Percentiles rank a stretch among this genome's conserved stretches.
Conservation (phyloP, 1,284 basidiomycete species). For the Cutaneotrichosporon dermatis region DNA sequence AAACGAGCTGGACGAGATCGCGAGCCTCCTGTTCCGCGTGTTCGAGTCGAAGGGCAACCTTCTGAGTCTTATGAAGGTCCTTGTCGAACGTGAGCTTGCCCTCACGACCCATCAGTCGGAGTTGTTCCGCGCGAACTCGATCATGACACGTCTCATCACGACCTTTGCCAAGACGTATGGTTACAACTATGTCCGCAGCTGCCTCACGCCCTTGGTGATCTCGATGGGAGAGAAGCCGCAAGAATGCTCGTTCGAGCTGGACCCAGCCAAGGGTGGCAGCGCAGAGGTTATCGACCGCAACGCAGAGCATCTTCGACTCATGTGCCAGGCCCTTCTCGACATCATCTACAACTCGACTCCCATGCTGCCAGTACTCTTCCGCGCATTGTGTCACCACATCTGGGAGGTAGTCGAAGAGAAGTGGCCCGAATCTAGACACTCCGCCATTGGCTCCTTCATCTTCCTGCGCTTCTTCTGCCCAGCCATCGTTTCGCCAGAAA, state of each 20-base stretch:
- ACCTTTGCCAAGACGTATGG: slow-evolving; percentile 80
- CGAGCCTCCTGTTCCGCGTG: slow-evolving; percentile 71
- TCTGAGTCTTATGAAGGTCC: slow-evolving; percentile 68
- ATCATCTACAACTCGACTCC: slow-evolving; percentile 68
- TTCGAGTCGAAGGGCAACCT: slow-evolving; percentile 70
- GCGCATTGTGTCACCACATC: slow-evolving; percentile 80
- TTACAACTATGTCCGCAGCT: slow-evolving; percentile 75
- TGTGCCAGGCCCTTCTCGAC: slow-evolving; percentile 70
- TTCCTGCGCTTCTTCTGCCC: slow-evolving; percentile 72
- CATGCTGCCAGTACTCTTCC: slow-evolving; percentile 72
- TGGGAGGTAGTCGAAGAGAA: slow-evolving; percentile 70
- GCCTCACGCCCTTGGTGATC: slow-evolving; percentile 70
- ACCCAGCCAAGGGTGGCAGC: slow-evolving; percentile 59
- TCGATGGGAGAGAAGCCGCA: slow-evolving; percentile 67
- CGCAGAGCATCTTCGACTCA: slow-evolving; percentile 64
- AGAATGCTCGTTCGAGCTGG: slow-evolving; percentile 72
- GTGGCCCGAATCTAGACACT: slow-evolving; percentile 79
- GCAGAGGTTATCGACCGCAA: slow-evolving; percentile 66
- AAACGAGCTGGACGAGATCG: slow-evolving; percentile 74
- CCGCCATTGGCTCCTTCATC: slow-evolving; percentile 84
- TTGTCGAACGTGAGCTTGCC: slow-evolving; percentile 78
- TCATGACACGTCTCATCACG: slow-evolving; percentile 75
- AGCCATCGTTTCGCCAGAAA: slow-evolving; percentile 78
- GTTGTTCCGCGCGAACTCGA: slow-evolving; percentile 80
- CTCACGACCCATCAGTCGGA: slow-evolving; percentile 69